phyloP scores from a whole-genome alignment of 352 stramenopile genomes.

The Phytopythium ostracodes region DNA sequence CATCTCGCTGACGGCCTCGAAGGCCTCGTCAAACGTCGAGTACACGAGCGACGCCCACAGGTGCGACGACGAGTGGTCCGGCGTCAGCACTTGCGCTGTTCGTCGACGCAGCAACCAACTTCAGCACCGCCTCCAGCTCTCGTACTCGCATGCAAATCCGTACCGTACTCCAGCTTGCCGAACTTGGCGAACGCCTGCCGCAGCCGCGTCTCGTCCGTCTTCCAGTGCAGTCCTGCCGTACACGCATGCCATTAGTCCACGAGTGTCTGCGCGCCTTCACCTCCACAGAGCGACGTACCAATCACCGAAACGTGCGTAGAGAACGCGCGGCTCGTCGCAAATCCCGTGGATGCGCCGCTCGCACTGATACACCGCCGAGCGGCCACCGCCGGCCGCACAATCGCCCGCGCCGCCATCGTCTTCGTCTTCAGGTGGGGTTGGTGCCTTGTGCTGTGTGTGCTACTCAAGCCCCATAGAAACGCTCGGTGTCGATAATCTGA shows the following conservation, averaged over 20 bases:
- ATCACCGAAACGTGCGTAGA: conserved; percentile 59
- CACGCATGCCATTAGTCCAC: too few species aligned
- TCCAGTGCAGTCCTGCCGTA: conserved; percentile 66
- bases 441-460: too few species aligned
- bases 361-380: background rate
- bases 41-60: conserved; percentile 65
- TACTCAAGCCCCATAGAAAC: conserved; percentile 1
- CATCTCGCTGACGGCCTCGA: conserved; percentile 69
- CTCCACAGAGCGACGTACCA: conserved; percentile 19
- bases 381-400: conserved; percentile 15
- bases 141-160: background rate
- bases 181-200: conserved; percentile 48
- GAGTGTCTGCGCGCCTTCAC: too few species aligned
- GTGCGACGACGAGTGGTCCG: conserved; percentile 55
- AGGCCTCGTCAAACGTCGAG: conserved; percentile 60
- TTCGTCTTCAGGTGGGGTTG: too few species aligned
- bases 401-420: conserved; percentile 6
- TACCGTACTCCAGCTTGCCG: conserved; percentile 53
- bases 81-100: conserved; percentile 41
- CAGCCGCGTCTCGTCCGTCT: conserved; percentile 73
- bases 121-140: background rate
- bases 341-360: background rate
- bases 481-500: background rate
- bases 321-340: conserved; percentile 11
- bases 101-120: background rate